Conservation (phyloP, 2,329 filamentous ascomycete genomes). For the Talaromyces islandicus region DNA sequence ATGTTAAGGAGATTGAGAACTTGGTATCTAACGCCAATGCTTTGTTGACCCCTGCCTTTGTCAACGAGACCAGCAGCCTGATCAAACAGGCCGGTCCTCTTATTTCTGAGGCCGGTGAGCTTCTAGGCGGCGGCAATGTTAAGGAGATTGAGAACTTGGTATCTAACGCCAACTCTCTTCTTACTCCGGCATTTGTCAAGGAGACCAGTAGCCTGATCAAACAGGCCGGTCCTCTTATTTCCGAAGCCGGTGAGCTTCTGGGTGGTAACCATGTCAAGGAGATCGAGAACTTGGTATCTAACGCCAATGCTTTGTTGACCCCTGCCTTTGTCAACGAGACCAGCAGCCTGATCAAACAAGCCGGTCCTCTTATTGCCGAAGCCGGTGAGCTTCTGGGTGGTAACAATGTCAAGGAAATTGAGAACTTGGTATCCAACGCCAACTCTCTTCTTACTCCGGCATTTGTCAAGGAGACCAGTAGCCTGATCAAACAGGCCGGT, state of each 20-base stretch:
- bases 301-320: conserved; percentile 24
- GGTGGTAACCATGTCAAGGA: conserved; percentile 10
- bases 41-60: conserved; percentile 16
- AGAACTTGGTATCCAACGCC: conserved; percentile 15
- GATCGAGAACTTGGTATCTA: conserved; percentile 13
- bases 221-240: conserved; percentile 16
- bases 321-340: conserved; percentile 23
- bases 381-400: conserved; percentile 11
- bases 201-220: background rate
- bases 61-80: conserved; percentile 5
- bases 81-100: conserved; percentile 8
- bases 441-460: background rate
- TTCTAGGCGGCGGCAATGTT: conserved; percentile 17
- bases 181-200: conserved; percentile 6
- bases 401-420: conserved; percentile 16
- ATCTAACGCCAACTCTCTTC: conserved; percentile 11
- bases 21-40: conserved; percentile 17
- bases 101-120: background rate
- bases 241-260: conserved; percentile 18
- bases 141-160: conserved; percentile 16
- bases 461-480: background rate
- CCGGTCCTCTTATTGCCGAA: background rate
- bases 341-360: conserved; percentile 4
- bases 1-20: conserved; percentile 19
- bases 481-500: conserved; percentile 4